Conservation (phyloP, 495 filamentous ascomycete genomes). For the Penicillium simplicissimum region DNA sequence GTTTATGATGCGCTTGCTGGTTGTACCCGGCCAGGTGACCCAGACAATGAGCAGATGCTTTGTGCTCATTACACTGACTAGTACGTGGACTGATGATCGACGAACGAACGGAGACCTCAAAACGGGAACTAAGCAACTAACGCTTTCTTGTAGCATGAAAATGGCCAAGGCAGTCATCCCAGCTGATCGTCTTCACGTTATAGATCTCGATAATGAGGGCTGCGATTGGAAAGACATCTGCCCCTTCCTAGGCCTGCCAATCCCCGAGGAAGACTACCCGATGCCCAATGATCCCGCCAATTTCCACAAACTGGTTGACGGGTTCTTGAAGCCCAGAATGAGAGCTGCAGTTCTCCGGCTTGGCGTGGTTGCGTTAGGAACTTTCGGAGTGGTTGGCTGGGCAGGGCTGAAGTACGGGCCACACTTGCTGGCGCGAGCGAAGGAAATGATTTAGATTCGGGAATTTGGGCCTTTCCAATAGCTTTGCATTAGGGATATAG, state of each 20-base stretch:
- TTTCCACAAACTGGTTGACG: conserved; percentile 20
- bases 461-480: neutral
- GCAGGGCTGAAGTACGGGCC: conserved; percentile 16
- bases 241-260: conserved; percentile 25
- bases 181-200: conserved; percentile 21
- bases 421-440: conserved; percentile 6
- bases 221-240: conserved; percentile 31
- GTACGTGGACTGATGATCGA: conserved; percentile 14
- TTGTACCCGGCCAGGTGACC: conserved; percentile 6
- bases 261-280: conserved; percentile 27
- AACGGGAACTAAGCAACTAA: neutral
- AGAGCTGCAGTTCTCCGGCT: conserved; percentile 16
- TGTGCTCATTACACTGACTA: conserved; percentile 22
- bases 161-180: conserved; percentile 23
- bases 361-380: conserved; percentile 11
- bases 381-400: conserved; percentile 18
- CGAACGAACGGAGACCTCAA: neutral
- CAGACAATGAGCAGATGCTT: conserved; percentile 18
- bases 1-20: conserved; percentile 4
- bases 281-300: conserved; percentile 30
- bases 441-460: conserved; percentile 22
- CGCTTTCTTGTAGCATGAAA: conserved; percentile 19
- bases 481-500: neutral
- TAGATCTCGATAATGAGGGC: conserved; percentile 21
- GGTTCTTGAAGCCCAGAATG: conserved; percentile 12